Base-by-base conservation (phyloP, 164 flowering plant species). In the Taxillus chinensis region DNA sequence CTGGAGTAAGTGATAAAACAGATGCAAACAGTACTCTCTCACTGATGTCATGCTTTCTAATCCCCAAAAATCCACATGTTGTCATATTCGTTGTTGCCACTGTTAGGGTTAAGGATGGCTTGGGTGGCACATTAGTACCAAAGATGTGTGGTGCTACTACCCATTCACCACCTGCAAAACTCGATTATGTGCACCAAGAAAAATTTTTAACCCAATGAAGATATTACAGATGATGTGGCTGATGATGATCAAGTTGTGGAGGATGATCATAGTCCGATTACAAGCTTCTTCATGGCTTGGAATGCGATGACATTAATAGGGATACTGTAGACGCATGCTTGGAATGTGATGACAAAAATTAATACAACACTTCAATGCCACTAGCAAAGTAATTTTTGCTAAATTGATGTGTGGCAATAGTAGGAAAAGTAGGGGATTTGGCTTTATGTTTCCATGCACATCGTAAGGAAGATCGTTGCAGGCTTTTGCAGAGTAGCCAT, bases 261-360 rank as follows among this genome's bases (percentile, higher is more conserved):
- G 41, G n/a, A n/a, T n/a, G 75, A 79, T 54, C 75, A 77, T 85
- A 80, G 37, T 67, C 55, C 46, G 90, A 86, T 40, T 79, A 80
- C 58, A 85, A 83, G 65, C 74, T 71, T 39, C 78, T 7, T 54
- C 84, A 79, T 11, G 96, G 77, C 10, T 86, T 68, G 39, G 82
- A 83, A 3, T 77, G 69, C 42, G 73, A n/a, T n/a, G n/a, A 77
- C 10, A 56, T 74, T 39, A 87, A 82, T 45, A 65, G 54, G 16
- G 92, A 75, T 62, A 89, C 75, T 41, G 93, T 81, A 59, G 95
- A 82, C n/a, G n/a, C n/a, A n/a, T n/a, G n/a, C n/a, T n/a, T n/a
- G n/a, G n/a, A n/a, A n/a, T n/a, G n/a, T 41, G 93, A 84, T 37
- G 91, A 83, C 48, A 91, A 82, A 55, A 90, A 78, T n/a, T n/a